Conservation (phyloP, 257 asterid species). For the Thymus quinquecostatus region DNA sequence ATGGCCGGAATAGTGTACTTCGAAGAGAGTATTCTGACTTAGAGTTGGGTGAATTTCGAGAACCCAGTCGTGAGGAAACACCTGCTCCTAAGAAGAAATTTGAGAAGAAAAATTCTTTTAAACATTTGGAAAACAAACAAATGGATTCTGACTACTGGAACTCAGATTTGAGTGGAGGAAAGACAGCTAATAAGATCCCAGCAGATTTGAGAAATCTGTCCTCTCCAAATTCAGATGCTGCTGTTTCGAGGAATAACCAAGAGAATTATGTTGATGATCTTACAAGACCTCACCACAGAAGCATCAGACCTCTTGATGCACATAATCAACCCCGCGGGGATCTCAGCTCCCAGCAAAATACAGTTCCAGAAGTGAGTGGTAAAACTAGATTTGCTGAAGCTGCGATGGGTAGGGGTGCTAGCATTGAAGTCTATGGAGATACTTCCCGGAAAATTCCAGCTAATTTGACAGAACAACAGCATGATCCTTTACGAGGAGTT, state of each 20-base stretch:
- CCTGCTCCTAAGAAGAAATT: slow-evolving; percentile 51
- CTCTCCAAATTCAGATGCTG: slow-evolving; percentile 49
- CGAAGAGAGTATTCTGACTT: slow-evolving; percentile 81
- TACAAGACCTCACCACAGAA: slow-evolving; percentile 55
- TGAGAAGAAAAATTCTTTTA: slow-evolving; percentile 62
- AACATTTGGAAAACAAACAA: slow-evolving; percentile 50
- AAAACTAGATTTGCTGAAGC: slow-evolving; percentile 53
- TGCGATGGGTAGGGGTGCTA: slow-evolving; percentile 44
- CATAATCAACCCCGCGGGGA: slow-evolving; percentile 51
- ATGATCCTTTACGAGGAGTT: slow-evolving; percentile 47
- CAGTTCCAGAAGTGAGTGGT: slow-evolving; percentile 45
- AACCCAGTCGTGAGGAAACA: slow-evolving; percentile 60
- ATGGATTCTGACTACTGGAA: slow-evolving; percentile 60
- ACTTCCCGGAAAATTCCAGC: slow-evolving; percentile 46
- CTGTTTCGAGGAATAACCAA: slow-evolving; percentile 50
- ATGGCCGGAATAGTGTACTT: slow-evolving; percentile 60
- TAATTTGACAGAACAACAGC: slow-evolving; percentile 55
- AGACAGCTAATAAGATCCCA: slow-evolving; percentile 49
- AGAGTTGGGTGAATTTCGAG: slow-evolving; percentile 96
- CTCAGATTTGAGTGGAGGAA: slow-evolving; percentile 57
- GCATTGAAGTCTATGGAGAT: slow-evolving; percentile 48
- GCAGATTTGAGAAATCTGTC: slow-evolving; percentile 54
- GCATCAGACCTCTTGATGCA: slow-evolving; percentile 46
- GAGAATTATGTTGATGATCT: slow-evolving; percentile 55
- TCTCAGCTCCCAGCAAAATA: slow-evolving; percentile 49